Evolutionary conservation across 768 basidiomycete species (phyloP).

Genomic region (Lentinus tigrinus): DNA sequence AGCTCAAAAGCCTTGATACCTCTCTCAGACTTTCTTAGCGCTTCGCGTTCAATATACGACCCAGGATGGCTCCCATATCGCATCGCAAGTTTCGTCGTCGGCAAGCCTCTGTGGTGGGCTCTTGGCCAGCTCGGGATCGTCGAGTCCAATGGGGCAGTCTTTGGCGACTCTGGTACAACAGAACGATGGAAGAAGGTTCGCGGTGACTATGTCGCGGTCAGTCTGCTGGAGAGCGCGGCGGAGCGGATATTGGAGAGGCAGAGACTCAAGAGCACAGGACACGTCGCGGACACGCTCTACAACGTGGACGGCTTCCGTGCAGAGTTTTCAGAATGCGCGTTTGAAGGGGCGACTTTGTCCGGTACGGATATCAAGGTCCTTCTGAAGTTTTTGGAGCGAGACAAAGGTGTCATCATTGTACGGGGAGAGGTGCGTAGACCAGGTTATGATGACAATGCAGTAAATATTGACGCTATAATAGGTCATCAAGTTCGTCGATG

Average conservation of each 20-base stretch:
- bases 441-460: neutral
- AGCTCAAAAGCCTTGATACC: conserved; percentile 44
- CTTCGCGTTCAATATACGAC: conserved; percentile 63
- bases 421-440: conserved; percentile 59
- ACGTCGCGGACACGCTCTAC: conserved; percentile 62
- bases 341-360: conserved; percentile 48
- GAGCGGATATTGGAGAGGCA: conserved; percentile 48
- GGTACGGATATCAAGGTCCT: conserved; percentile 68
- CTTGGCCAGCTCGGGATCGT: conserved; percentile 76
- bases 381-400: conserved; percentile 77
- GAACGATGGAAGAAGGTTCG: conserved; percentile 55
- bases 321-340: conserved; percentile 47
- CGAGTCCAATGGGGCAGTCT: conserved; percentile 48
- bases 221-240: conserved; percentile 65
- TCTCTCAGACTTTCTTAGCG: conserved; percentile 52
- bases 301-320: conserved; percentile 57
- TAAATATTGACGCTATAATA: conserved; percentile 27
- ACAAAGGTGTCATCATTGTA: conserved; percentile 59
- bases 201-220: conserved; percentile 71
- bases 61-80: conserved; percentile 67
- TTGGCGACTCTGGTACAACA: conserved; percentile 36
- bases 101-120: conserved; percentile 85
- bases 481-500: conserved; percentile 79
- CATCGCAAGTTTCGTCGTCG: conserved; percentile 68
- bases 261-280: conserved; percentile 41